Base-by-base conservation (phyloP, 108 stramenopile species). In the Skeletonema menzelii region DNA sequence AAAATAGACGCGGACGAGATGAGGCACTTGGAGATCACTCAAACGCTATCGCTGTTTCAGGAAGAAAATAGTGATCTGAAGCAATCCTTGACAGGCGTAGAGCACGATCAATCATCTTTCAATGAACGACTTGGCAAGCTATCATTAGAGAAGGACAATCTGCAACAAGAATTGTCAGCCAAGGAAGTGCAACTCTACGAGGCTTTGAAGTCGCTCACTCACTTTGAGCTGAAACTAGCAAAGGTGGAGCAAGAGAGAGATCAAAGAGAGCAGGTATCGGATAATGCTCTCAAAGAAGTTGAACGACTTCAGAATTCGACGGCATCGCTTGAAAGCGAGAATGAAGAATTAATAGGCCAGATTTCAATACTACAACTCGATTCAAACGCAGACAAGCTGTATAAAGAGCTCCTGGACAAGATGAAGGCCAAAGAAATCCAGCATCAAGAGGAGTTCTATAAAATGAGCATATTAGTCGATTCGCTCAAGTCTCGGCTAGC, bases 41-140 rank as follows among this genome's bases (percentile, higher is more conserved):
- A 71, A 3, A 58, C 67, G 2, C 14, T 73, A 19, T 63, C 72
- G 40, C 63, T 37, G 37, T 66, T 67, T 32, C 67, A 79, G 35
- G 74, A 67, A 40, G 74, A 75, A 31, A 67, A 73, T 37, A 15
- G 14, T 59, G 42, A 73, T n/a, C 53, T 73, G 46, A 80, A 80
- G 42, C 47, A 70, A 20, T 73, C 62, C 47, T 49, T 63, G 24
- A 11, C 59, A 27, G 73, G 44, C 11, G 64, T 64, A 19, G 59
- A 46, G 32, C 30, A 34, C 4, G 68, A 67, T 7, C 22, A 44
- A 4, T 24, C 56, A 20, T 40, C 59, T 20, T 64, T 71, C 24
- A 70, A 78, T 34, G 46, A 40, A 17, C 28, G 69, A 14, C 15
- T 78, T 15, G 56, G 56, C 30, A 65, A 63, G 30, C 31, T 70